Base-by-base conservation (phyloP, 2,329 filamentous ascomycete genomes). In the Fusarium mexicanum region DNA sequence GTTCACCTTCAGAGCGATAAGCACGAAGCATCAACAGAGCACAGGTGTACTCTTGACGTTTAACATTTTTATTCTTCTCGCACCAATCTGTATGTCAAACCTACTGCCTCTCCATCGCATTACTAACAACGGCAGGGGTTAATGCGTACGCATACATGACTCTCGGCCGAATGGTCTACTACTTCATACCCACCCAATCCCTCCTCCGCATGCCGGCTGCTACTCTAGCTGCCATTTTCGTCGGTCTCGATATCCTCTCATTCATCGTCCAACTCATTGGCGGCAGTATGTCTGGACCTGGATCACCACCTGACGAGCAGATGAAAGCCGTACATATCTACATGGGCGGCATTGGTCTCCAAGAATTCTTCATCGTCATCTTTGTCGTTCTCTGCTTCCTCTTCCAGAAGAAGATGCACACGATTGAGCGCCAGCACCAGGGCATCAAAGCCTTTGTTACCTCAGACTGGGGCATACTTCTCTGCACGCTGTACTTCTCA, bases 341-440 rank as follows among this genome's bases (percentile, higher is more conserved):
- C 78, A 89, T 88, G 85, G 86, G 84, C 17, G 87, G 87, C 1
- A 86, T 89, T 22, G 86, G 84, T 0, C 76, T 89, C 1, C 87
- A 89, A 69, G 80, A 88, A 70, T 75, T 85, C 37, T 87, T 87
- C 65, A 87, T 89, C 61, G 66, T 88, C 6, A 58, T 84, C n/a
- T 87, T 89, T 68, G 74, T 84, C 4, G 76, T 70, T 0, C 78
- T 89, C 5, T 76, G 70, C n/a, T 50, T 78, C 13, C 37, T 29
- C 2, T 78, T 78, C 8, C 77, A 78, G 18, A 47, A 53, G 3
- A 50, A 67, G 10, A 65, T 74, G 62, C 41, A 61, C 6, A 58
- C 43, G 3, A 41, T 67, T 2, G 58, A 67, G 5, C 35, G 24
- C 2, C 46, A 55, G 2, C 18, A 22, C 2, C 2, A n/a, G 0